phyloP scores from a whole-genome alignment of 179 eudicot species.

The Dionaea muscipula region DNA sequence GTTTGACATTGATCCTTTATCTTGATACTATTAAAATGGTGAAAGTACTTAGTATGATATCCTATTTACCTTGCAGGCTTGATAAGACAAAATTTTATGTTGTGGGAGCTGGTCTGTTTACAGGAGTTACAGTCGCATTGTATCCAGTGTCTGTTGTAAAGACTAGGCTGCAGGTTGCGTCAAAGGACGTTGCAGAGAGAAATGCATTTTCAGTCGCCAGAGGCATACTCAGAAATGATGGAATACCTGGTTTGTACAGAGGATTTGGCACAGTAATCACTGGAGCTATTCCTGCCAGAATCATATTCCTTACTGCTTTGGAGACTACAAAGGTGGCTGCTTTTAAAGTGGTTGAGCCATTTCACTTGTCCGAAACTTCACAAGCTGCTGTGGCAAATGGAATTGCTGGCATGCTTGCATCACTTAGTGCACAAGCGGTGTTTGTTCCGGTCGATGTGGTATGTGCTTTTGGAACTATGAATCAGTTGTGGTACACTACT shows the following conservation, averaged over 20 bases:
- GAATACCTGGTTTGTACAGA: constrained; percentile 84
- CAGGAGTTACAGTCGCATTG: constrained; percentile 79
- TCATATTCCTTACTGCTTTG: constrained; percentile 77
- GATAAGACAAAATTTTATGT: constrained; percentile 89
- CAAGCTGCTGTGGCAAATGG: constrained; percentile 97
- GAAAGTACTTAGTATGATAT: background rate
- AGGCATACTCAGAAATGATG: constrained; percentile 69
- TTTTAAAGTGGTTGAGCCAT: constrained; percentile 63
- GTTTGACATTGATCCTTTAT: too few relatives aligned
- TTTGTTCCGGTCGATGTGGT: constrained; percentile 98
- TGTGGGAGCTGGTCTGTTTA: constrained; percentile 90
- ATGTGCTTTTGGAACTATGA: too few relatives aligned
- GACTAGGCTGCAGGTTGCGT: constrained; percentile 87
- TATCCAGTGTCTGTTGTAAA: constrained; percentile 88
- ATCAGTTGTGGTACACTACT: too few relatives aligned
- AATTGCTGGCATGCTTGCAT: constrained; percentile 81
- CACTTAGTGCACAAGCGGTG: constrained; percentile 72
- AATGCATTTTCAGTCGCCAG: constrained; percentile 61
- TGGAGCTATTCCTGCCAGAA: constrained; percentile 84
- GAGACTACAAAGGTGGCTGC: constrained; percentile 90
- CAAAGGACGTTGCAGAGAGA: constrained; percentile 55
- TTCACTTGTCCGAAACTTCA: constrained; percentile 70
- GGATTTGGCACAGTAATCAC: constrained; percentile 96
- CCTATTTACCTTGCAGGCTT: constrained; percentile 48
- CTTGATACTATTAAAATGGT: too few relatives aligned